Evolutionary conservation across 78 protist genomes (phyloP).

Genomic region (Polysphondylium violaceum): DNA sequence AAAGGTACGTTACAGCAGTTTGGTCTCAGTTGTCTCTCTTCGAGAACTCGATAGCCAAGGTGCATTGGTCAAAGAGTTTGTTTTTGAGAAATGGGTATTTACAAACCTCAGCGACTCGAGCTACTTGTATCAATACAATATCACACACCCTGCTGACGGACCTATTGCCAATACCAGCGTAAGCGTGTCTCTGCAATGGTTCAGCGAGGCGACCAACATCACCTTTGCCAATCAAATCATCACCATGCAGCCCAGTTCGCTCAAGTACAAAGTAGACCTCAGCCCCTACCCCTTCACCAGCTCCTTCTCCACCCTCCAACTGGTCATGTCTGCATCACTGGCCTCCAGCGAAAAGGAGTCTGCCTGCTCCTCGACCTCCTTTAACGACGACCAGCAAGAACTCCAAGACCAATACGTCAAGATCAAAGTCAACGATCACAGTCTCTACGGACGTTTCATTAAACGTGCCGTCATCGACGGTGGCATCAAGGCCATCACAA

Average conservation of each 20-base stretch:
- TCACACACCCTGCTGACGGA: neutral
- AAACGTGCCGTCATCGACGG: neutral
- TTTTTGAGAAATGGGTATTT: slow-evolving; percentile 10
- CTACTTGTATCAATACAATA: too few relatives aligned
- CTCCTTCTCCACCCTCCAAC: neutral
- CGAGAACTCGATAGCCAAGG: neutral
- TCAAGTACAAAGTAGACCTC: slow-evolving; percentile 7
- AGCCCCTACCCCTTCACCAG: neutral
- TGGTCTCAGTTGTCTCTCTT: slow-evolving; percentile 4
- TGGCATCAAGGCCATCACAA: neutral
- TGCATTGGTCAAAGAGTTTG: neutral
- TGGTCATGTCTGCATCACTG: neutral
- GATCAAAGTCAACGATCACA: neutral
- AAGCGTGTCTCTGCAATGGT: slow-evolving; percentile 2
- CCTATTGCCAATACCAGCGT: neutral
- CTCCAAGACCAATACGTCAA: neutral
- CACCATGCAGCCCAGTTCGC: slow-evolving; percentile 5
- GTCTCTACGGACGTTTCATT: neutral
- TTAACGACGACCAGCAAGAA: too few relatives aligned
- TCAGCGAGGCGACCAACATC: neutral
- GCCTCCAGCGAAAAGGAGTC: too few relatives aligned
- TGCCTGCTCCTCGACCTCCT: too few relatives aligned
- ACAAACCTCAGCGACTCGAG: neutral
- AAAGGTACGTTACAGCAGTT: too few relatives aligned
- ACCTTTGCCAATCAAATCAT: neutral